A percentile compares a stretch with the other conserved stretches of the same genome.
phyloP scores from a whole-genome alignment of 352 stramenopile genomes.

The Thraustochytrium sp. region DNA sequence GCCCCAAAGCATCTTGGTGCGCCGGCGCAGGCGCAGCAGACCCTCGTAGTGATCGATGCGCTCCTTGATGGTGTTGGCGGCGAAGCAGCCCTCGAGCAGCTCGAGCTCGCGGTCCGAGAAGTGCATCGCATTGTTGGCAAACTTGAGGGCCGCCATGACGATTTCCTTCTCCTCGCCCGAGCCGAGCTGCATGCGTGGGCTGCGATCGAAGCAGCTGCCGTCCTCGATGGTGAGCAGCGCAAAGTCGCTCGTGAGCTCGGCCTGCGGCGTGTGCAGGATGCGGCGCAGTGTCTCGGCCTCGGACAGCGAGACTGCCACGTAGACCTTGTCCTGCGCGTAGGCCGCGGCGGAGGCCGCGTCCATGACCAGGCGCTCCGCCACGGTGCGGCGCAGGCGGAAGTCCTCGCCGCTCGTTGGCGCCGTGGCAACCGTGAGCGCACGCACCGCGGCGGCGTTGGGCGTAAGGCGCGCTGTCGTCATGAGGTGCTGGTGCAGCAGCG shows the following conservation, averaged over 20 bases:
- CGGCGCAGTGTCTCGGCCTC: conserved; percentile 76
- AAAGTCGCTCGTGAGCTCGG: conserved; percentile 39
- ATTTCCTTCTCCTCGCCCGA: not conserved
- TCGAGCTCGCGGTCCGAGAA: conserved; percentile 68
- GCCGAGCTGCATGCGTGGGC: not conserved
- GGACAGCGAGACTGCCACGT: conserved; percentile 85
- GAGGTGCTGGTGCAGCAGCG: conserved; percentile 65
- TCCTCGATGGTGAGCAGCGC: conserved; percentile 23
- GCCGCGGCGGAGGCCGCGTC: conserved; percentile 64
- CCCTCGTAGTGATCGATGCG: conserved; percentile 76
- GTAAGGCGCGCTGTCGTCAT: conserved; percentile 67
- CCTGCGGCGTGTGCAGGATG: conserved; percentile 30
- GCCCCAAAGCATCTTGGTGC: conserved; percentile 75
- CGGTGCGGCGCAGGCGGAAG: not conserved
- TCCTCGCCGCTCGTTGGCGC: conserved; percentile 50
- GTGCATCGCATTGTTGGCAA: conserved; percentile 86
- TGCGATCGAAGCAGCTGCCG: conserved; percentile 31
- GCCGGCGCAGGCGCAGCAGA: conserved; percentile 64
- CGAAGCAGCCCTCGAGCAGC: conserved; percentile 61
- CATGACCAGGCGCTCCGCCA: conserved; percentile 49
- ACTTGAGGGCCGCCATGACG: conserved; percentile 60
- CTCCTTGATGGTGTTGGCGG: conserved; percentile 59
- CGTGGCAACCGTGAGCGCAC: conserved; percentile 48
- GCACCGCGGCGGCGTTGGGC: conserved; percentile 64
- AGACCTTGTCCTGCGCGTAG: conserved; percentile 68